Percentiles rank a stretch among this genome's conserved stretches.
These are phyloP conservation scores for Brasilioporus rufonigricans DNA, from an alignment of 768 basidiomycete genomes.

Conservation along the genomic window DNA sequence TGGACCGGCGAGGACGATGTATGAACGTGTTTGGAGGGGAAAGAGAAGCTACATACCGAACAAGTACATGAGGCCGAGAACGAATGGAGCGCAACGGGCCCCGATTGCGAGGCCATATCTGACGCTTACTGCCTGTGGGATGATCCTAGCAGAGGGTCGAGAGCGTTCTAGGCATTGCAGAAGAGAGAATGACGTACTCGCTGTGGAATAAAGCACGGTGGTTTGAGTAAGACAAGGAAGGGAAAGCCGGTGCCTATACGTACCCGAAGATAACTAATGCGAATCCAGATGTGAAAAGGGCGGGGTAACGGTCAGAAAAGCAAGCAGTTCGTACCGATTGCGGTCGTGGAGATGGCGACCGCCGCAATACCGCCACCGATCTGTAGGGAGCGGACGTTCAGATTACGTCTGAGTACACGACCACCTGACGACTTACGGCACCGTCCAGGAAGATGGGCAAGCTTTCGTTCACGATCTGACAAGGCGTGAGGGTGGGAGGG, in stretches of 20 bases:
- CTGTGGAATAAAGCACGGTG: constrained; percentile 24
- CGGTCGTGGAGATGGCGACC: constrained; percentile 73
- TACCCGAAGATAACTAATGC: constrained; percentile 78
- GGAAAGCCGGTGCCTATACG: constrained; percentile 15
- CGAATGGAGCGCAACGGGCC: constrained; percentile 73
- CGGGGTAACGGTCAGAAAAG: background rate
- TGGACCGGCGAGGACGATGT: constrained; percentile 17
- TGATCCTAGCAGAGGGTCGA: constrained; percentile 43
- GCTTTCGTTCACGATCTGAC: constrained; percentile 79
- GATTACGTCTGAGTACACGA: constrained; percentile 52
- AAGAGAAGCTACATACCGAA: constrained; percentile 30
- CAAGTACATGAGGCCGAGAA: constrained; percentile 70
- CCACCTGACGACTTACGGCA: constrained; percentile 49
- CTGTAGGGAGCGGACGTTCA: constrained; percentile 23
- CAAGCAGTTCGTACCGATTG: constrained; percentile 36
- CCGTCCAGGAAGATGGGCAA: constrained; percentile 81
- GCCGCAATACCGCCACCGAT: constrained; percentile 74
- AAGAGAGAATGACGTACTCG: constrained; percentile 30
- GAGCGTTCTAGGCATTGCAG: background rate
- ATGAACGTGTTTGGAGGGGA: background rate
- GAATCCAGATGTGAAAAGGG: background rate
- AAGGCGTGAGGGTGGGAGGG: background rate
- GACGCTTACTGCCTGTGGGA: constrained; percentile 70
- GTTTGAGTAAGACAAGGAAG: background rate
- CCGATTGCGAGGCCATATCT: constrained; percentile 82